These are phyloP conservation scores for Sporisorium iseilematis-ciliati DNA, from an alignment of 1,284 basidiomycete genomes.

Conservation along the genomic window DNA sequence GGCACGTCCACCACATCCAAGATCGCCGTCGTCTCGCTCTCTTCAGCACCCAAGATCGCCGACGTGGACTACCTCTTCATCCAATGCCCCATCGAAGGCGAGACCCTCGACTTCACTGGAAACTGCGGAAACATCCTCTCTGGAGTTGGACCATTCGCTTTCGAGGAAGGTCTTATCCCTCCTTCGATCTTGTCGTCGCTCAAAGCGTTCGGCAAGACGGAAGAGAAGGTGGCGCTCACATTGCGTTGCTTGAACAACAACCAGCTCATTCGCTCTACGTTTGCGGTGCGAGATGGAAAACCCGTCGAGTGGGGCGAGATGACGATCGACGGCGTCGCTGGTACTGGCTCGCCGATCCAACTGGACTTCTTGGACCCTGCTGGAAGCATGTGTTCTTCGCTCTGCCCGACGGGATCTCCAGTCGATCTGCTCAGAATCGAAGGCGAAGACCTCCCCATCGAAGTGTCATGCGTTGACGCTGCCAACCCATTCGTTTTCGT, in stretches of 20 bases:
- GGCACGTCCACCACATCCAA: constrained; percentile 83
- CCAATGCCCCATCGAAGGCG: constrained; percentile 55
- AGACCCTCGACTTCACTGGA: constrained; percentile 49
- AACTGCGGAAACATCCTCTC: constrained; percentile 64
- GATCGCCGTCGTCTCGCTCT: constrained; percentile 75
- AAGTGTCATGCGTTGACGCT: constrained; percentile 51
- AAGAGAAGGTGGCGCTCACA: constrained; percentile 12
- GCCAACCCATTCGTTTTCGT: constrained; percentile 62
- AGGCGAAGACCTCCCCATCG: constrained; percentile 23
- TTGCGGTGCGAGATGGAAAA: constrained; percentile 44
- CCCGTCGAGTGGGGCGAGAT: constrained; percentile 43
- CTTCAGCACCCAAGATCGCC: constrained; percentile 8
- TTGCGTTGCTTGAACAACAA: constrained; percentile 20
- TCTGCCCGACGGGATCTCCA: constrained; percentile 38
- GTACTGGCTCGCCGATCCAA: constrained; percentile 38
- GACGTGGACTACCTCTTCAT: constrained; percentile 62
- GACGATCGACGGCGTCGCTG: constrained; percentile 58
- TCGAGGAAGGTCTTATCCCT: constrained; percentile 13
- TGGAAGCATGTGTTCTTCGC: constrained; percentile 13
- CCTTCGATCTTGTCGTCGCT: neutral
- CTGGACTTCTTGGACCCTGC: constrained; percentile 43
- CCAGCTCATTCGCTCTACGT: constrained; percentile 15
- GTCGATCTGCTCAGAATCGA: constrained; percentile 37
- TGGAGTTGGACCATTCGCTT: constrained; percentile 48
- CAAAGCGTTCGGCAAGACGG: neutral